phyloP scores from a whole-genome alignment of 192 early-diverging fungal species.

The Gamsiella multidivaricata region DNA sequence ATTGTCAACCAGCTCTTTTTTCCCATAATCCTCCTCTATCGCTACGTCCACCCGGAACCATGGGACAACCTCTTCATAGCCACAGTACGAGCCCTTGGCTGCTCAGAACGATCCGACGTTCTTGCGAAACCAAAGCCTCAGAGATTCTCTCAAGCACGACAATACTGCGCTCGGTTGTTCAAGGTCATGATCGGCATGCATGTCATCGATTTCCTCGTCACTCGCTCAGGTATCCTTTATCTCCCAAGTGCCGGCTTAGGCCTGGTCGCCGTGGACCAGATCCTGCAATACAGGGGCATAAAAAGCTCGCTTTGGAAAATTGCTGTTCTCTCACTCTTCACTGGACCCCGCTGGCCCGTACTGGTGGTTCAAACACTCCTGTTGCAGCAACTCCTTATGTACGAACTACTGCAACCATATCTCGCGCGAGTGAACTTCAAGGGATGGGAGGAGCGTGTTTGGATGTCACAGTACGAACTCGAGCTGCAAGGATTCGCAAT shows the following conservation, averaged over 20 bases:
- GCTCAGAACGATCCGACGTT: slow-evolving; percentile 25
- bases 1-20: slow-evolving; percentile 13
- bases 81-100: slow-evolving; percentile 18
- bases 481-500: slow-evolving; percentile 32
- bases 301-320: not conserved
- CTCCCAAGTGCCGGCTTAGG: not conserved
- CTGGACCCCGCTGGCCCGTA: slow-evolving; percentile 11
- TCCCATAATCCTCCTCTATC: slow-evolving; percentile 19
- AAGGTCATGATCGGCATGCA: slow-evolving; percentile 3
- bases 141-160: slow-evolving; percentile 3
- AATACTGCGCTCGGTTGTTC: slow-evolving; percentile 1
- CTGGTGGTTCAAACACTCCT: slow-evolving; percentile 8
- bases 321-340: not conserved
- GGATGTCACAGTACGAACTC: slow-evolving; percentile 11
- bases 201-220: slow-evolving; percentile 8
- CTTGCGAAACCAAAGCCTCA: slow-evolving; percentile 17
- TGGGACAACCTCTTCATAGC: slow-evolving; percentile 40
- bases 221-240: slow-evolving; percentile 10
- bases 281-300: slow-evolving; percentile 9
- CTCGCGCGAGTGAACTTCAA: slow-evolving; percentile 26
- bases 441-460: slow-evolving; percentile 39
- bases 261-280: slow-evolving; percentile 4
- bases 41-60: slow-evolving; percentile 17
- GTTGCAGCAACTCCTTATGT: slow-evolving; percentile 33
- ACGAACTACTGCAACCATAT: slow-evolving; percentile 44